Base-by-base conservation (phyloP, 148 eudicot genomes). In the Agrostemma githago region DNA sequence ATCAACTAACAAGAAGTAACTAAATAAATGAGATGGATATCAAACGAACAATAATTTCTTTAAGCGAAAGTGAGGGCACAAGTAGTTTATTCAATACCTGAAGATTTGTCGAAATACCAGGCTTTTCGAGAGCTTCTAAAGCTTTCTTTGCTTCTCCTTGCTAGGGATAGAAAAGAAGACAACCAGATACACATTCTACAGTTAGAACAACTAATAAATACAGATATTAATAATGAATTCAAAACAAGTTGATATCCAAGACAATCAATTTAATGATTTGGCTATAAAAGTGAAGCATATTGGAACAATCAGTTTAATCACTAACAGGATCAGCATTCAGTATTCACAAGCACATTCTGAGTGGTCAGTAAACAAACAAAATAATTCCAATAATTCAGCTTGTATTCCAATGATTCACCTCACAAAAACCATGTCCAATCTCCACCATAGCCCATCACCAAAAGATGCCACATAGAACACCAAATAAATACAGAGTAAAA, bases 101-200 rank as follows among this genome's bases (percentile, higher is more conserved):
- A 78, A 95, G 87, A 62, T 86, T 92, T 76, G 85, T 68, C 26
- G 89, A 84, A 78, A 95, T 92, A 74, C 86, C 85, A 73, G 94
- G 89, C 81, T 92, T 95, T 77, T 86, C 93, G 83, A 95, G 91
- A 75, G 90, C 96, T 80, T 89, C 89, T 83, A 95, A 78, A 41
- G 97, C 97, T 85, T 88, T 95, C 87, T 90, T 95, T 59, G 96
- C 99, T 84, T 95, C 99, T 78, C 97, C 99, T 87, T 90, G 99
- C 99, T 95, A 78, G 65, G 72, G 26, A 66, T 48, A 66, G 41
- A 62, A 77, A 67, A 43, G 11, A 58, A 59, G 53, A 73, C 64
- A 59, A 70, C 63, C 58, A 40, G 56, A 69, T 9, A 74, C 20
- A 76, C 42, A 69, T 17, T 39, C 37, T 53, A 44, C 41, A 3